Conservation (phyloP, 2,329 filamentous ascomycete species). For the Fusarium vanettenii region DNA sequence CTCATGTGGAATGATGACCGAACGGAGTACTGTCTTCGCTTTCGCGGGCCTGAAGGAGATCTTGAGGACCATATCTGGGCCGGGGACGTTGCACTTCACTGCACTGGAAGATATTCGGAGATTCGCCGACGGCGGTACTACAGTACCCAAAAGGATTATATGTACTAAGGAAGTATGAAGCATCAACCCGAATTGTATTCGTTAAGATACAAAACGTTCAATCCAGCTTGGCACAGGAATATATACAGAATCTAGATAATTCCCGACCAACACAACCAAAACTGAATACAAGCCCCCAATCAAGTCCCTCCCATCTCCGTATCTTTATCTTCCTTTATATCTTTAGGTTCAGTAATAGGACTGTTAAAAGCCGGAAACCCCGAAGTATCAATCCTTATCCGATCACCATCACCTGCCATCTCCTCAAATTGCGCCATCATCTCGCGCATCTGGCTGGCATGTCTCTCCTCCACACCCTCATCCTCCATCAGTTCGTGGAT, state of each 20-base stretch:
- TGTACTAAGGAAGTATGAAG: not conserved
- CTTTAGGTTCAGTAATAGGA: not conserved
- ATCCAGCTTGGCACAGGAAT: not conserved
- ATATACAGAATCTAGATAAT: not conserved
- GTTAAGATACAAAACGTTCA: not conserved
- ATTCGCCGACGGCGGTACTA: not conserved
- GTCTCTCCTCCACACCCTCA: not conserved
- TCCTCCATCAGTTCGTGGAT: not conserved
- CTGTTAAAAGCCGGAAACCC: not conserved
- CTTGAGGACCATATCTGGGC: conserved; percentile 8
- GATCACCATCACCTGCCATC: not conserved
- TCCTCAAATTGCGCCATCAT: not conserved
- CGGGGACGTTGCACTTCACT: not conserved
- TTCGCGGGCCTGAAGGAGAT: conserved; percentile 3
- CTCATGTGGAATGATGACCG: not conserved
- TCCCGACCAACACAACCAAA: not conserved
- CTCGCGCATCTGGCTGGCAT: not conserved
- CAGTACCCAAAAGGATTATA: not conserved
- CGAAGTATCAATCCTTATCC: not conserved
- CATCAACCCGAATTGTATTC: not conserved
- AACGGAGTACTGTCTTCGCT: not conserved
- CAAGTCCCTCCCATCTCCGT: conserved; percentile 1
- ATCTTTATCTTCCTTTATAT: not conserved
- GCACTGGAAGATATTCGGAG: not conserved
- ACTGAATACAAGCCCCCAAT: not conserved